phyloP scores from a whole-genome alignment of 2,329 filamentous ascomycete genomes.

The Leptographium lundbergii region DNA sequence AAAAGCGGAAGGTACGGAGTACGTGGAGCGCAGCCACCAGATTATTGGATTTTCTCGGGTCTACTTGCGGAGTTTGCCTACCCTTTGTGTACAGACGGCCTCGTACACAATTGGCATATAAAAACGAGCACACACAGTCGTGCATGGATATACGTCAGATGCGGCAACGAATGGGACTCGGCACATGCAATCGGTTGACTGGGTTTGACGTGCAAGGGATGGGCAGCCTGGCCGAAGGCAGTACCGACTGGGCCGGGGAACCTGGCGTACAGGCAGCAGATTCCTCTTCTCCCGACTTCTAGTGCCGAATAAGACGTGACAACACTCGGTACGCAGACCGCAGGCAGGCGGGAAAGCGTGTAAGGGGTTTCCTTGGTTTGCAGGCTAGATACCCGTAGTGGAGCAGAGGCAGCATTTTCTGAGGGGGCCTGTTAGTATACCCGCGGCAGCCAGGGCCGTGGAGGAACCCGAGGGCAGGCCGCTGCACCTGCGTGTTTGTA shows the following conservation, averaged over 20 bases:
- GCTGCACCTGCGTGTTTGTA: not conserved
- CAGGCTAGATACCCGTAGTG: slow-evolving; percentile 6
- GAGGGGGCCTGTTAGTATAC: not conserved
- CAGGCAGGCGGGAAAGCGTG: not conserved
- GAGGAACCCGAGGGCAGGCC: not conserved
- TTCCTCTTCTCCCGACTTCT: not conserved
- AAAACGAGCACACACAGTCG: no score
- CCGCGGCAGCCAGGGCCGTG: not conserved
- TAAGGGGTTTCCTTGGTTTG: not conserved
- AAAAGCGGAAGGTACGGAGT: not conserved
- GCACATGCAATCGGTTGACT: no score
- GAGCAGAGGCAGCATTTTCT: not conserved
- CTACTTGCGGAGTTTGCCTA: no score
- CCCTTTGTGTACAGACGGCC: no score
- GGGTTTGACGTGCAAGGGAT: not conserved
- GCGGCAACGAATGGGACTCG: no score
- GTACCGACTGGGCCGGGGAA: not conserved
- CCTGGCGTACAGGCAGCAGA: not conserved
- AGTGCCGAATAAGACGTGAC: not conserved
- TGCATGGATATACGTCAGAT: no score
- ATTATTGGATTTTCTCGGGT: no score
- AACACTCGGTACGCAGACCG: not conserved
- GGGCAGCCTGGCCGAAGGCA: not conserved
- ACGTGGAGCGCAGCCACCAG: no score
- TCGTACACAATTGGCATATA: no score